Evolutionary conservation across 257 asterid species (phyloP), one percentile per base, ranked within the genome.

Genomic region (Solanum lignicaule): DNA sequence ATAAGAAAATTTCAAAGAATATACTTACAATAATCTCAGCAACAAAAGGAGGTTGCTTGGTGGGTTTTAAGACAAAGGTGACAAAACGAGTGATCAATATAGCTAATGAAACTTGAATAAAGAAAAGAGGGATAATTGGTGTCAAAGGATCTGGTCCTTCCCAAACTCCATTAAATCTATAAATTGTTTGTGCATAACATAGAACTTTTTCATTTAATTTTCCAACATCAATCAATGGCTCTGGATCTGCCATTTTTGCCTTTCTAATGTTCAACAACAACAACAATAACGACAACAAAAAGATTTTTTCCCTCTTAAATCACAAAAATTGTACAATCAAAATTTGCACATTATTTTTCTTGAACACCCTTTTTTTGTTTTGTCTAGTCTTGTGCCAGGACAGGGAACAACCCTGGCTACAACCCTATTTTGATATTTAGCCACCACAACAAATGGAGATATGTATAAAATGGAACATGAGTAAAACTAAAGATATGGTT

Each of bases 131-230:
- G 16, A 97, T 93, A 90, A 94, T 93, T 90, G 99, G 99, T 3
- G 92, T 88, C 76, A 95, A 90, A 6, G 99, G 99, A 87, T 96
- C 94, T 20, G 99, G 99, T 3, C 98, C 98, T 87, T 96, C 98
- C 99, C 99, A 97, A 13, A 97, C 95, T 7, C 99, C 99, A 87
- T 95, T 97, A 74, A 93, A 87, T 90, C 99, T 88, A 88, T 93
- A 96, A 83, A 97, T 94, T 18, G 94, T 95, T 32, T 95, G 94
- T 4, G 98, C 93, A 82, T 90, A 91, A 92, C 99, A 97, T 46
- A 88, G 66, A 71, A 97, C 91, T 65, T 91, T 92, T 65, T 25
- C 60, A 79, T 91, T 91, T 11, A 97, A 90, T 87, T 29, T 87
- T 1, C 3, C 82, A 32, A 92, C 14, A 86, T 94, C 93, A 35